Evolutionary conservation across 352 stramenopile species (phyloP).

Genomic region (Phytophthora constricta): DNA sequence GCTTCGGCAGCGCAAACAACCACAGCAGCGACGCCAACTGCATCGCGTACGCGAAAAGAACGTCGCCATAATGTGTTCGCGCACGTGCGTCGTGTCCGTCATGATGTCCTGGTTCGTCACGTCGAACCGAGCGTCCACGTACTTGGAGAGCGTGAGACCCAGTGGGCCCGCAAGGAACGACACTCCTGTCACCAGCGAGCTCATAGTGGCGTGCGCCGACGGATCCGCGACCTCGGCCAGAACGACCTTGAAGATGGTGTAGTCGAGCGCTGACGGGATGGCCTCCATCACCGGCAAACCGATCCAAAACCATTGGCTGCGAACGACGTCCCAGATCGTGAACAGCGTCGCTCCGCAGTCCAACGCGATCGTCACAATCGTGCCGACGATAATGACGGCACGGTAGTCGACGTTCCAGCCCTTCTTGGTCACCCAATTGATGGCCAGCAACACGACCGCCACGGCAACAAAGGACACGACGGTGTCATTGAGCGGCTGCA

Average conservation of each 20-base stretch:
- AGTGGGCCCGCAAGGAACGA: conserved; percentile 42
- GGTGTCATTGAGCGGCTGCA: conserved; percentile 63
- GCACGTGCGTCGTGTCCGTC: no score
- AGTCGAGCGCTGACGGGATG: conserved; percentile 59
- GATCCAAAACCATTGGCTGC: conserved; percentile 75
- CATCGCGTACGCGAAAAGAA: no score
- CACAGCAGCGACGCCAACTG: no score
- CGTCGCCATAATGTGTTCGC: no score
- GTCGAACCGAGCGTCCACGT: conserved; percentile 53
- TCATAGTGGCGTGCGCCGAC: conserved; percentile 10
- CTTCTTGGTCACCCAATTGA: conserved; percentile 48
- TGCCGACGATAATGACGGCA: conserved; percentile 41
- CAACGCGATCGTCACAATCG: conserved; percentile 39
- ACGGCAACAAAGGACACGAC: conserved; percentile 60
- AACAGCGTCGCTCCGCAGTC: conserved; percentile 56
- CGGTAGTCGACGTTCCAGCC: conserved; percentile 53
- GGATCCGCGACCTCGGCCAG: conserved; percentile 60
- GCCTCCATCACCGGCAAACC: conserved; percentile 63
- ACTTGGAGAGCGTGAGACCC: conserved; percentile 51
- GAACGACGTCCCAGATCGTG: conserved; percentile 65
- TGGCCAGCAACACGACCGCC: conserved; percentile 26
- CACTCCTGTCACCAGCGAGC: conserved; percentile 44
- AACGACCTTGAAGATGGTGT: conserved; percentile 55
- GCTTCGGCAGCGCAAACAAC: no score
- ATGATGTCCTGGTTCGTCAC: conserved; percentile 56